Evolutionary conservation across 352 stramenopile genomes (phyloP).

Genomic region (Pelagophyceae sp.): DNA sequence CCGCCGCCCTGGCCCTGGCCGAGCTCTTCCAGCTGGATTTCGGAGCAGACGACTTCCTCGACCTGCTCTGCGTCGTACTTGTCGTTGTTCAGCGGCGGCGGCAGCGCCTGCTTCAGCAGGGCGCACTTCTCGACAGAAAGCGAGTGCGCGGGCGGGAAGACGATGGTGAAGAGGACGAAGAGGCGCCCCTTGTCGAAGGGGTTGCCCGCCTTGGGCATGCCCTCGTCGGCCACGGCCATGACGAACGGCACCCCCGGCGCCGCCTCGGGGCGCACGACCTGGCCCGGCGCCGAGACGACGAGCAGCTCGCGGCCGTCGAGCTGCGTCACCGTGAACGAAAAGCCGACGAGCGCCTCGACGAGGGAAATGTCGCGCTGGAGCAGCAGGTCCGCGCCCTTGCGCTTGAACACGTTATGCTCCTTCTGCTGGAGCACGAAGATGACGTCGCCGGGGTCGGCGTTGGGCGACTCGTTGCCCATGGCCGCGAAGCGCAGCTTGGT

Average conservation of each 20-base stretch:
- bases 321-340: constrained; percentile 80
- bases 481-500: constrained; percentile 93
- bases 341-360: constrained; percentile 81
- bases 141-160: constrained; percentile 78
- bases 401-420: constrained; percentile 85
- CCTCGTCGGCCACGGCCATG: constrained; percentile 86
- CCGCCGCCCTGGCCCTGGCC: constrained; percentile 58
- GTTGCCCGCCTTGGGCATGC: constrained; percentile 94
- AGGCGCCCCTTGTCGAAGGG: constrained; percentile 95
- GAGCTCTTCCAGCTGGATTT: constrained; percentile 59
- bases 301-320: constrained; percentile 78
- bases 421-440: constrained; percentile 97
- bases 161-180: constrained; percentile 89
- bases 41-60: constrained; percentile 52
- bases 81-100: constrained; percentile 59
- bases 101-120: constrained; percentile 43
- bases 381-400: constrained; percentile 90
- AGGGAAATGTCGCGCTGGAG: constrained; percentile 88
- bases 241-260: constrained; percentile 54
- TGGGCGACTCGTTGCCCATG: constrained; percentile 84
- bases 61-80: constrained; percentile 45
- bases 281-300: constrained; percentile 77
- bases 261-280: constrained; percentile 70
- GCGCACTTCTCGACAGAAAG: constrained; percentile 41
- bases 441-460: constrained; percentile 84